Evolutionary conservation across 2,329 filamentous ascomycete genomes (phyloP), one percentile per base, ranked within the genome.

Genomic region (Paraphaeosphaeria minitans): DNA sequence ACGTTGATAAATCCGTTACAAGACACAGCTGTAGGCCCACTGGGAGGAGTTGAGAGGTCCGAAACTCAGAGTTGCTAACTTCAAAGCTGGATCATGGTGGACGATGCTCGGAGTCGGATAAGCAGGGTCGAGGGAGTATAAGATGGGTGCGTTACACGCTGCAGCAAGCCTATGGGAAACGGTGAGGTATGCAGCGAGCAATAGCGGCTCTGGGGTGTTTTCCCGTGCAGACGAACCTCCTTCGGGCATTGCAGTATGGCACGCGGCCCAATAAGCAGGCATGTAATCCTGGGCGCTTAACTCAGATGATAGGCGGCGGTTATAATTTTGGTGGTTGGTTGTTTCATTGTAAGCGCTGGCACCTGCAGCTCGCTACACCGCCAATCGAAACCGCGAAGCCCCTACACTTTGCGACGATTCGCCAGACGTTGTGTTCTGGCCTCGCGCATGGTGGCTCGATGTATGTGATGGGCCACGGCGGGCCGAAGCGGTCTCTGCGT

Each of bases 241-340:
- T 71, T 71, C 55, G 61, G 66, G 69, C 58, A 54, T 66, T 53
- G 61, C 68, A 66, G 65, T 65, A 61, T 66, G 60, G 58, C 58
- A 54, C 56, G 47, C 52, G 56, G 61, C 52, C 74, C 74, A 76
- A 76, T 76, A 65, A 75, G 53, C 57, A 63, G 12, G 67, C 53
- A 53, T 52, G 63, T 66, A 66, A 66, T 65, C 56, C 63, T 72
- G 64, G 69, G 74, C 74, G 74, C 70, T 72, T 73, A 63, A 58
- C 62, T 58, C 59, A 66, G 60, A 66, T 66, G 61, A 61, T 65
- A 60, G 60, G 51, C 60, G 67, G 74, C 74, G 74, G 73, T 70
- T 75, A 75, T 68, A 63, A 69, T 66, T 66, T 67, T 65, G 68
- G 70, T 75, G 71, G 71, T 74, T 75, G 73, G 72, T 58, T 63